Percentiles rank a stretch among this genome's conserved stretches.
These are phyloP conservation scores for Verticillium klebahnii DNA, from an alignment of 2,329 filamentous ascomycete genomes.

Conservation along the genomic window DNA sequence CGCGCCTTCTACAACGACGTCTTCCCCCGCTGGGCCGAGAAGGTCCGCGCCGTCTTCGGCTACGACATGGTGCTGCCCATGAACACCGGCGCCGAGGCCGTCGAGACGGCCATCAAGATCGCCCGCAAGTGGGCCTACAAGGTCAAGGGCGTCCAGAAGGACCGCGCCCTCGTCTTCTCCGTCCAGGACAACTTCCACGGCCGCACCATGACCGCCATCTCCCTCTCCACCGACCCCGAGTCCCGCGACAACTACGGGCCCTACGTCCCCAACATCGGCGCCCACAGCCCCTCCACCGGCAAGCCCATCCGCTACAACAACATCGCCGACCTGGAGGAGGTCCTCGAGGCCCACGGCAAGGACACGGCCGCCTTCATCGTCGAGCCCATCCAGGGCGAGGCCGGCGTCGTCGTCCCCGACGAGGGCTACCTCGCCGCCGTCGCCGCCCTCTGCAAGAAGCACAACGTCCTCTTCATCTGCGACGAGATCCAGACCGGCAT, in stretches of 20 bases:
- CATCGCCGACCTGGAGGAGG: conserved; percentile 71
- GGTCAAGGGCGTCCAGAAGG: conserved; percentile 81
- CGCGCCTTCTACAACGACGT: conserved; percentile 98
- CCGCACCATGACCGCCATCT: conserved; percentile 91
- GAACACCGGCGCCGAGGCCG: conserved; percentile 96
- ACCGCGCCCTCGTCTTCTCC: conserved; percentile 79
- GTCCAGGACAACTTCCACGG: conserved; percentile 95
- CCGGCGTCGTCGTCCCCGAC: conserved; percentile 91
- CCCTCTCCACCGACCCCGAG: conserved; percentile 91
- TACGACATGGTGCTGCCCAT: conserved; percentile 98
- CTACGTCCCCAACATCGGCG: conserved; percentile 85
- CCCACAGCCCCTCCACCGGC: conserved; percentile 66
- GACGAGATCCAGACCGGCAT: conserved; percentile 99
- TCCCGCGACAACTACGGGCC: conserved; percentile 96
- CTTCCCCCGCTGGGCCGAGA: conserved; percentile 92
- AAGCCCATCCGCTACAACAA: conserved; percentile 84
- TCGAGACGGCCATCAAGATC: conserved; percentile 94
- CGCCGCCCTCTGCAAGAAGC: conserved; percentile 82
- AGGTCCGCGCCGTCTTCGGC: conserved; percentile 81
- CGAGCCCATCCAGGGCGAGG: conserved; percentile 96
- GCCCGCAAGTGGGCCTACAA: conserved; percentile 98
- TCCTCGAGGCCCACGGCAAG: conserved; percentile 73
- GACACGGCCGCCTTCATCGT: conserved; percentile 90
- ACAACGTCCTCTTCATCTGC: conserved; percentile 94
- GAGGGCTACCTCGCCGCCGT: conserved; percentile 81